Evolutionary conservation across 208 protist genomes (phyloP), one percentile per base, ranked within the genome.

Genomic region (Vickermania ingenoplastis): DNA sequence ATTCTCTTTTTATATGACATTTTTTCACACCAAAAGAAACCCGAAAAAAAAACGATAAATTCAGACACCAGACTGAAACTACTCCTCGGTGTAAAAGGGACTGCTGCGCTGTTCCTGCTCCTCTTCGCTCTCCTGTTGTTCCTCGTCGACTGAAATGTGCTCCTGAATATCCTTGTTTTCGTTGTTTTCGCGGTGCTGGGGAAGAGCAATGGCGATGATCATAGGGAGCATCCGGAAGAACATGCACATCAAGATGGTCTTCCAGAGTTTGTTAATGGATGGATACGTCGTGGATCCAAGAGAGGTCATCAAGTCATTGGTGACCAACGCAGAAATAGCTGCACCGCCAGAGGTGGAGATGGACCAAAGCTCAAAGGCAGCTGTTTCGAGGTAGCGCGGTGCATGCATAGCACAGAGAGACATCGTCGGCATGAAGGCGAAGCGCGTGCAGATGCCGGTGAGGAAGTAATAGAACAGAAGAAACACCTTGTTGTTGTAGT

Each of bases 371-470:
- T 82, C 76, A 27, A 82, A 77, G 3, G 65, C 59, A 21, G 71
- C 75, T n/a, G 71, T 68, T 63, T 82, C 76, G 28, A 78, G 75
- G 59, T 60, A 61, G 54, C 67, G 71, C 41, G 76, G 76, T n/a
- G 71, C 67, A 61, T 75, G 71, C 59, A 78, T 71, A 21, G 76
- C 76, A 7, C 71, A 70, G 63, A 82, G 64, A 3, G 58, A 56
- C 11, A 82, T 30, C 30, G 71, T 73, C 24, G 76, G 76, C 76
- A 82, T 82, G 49, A 78, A 78, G 27, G 76, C 76, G 36, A 82
- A 78, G 58, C 76, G 76, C 22, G 59, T 61, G 31, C 72, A 75
- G n/a, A n/a, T n/a, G n/a, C n/a, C n/a, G n/a, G 7, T 26, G n/a
- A n/a, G n/a, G n/a, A n/a, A n/a, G n/a, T n/a, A n/a, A n/a, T n/a